A percentile compares a stretch with the other conserved stretches of the same genome.
These are phyloP conservation scores for Cladosporium austrohemisphaericum DNA, from an alignment of 2,329 filamentous ascomycete genomes.

Conservation along the genomic window DNA sequence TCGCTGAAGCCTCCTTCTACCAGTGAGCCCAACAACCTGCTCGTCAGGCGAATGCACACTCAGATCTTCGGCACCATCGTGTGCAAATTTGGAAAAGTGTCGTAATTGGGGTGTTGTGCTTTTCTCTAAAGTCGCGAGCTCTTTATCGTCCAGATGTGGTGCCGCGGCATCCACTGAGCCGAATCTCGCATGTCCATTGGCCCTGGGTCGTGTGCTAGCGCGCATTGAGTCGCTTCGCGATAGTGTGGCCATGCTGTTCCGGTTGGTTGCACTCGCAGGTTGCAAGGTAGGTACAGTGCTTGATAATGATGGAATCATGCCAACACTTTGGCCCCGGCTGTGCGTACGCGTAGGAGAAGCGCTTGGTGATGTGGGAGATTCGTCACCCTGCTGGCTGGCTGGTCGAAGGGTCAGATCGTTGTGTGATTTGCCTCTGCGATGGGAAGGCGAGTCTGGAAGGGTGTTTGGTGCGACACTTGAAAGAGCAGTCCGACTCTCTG, in stretches of 20 bases:
- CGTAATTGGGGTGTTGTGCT: conserved; percentile 88
- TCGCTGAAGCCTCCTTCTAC: conserved; percentile 76
- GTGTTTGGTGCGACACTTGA: conserved; percentile 30
- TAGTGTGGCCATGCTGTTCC: conserved; percentile 33
- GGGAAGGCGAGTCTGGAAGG: conserved; percentile 22
- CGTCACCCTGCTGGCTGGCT: conserved; percentile 2
- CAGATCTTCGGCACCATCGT: conserved; percentile 76
- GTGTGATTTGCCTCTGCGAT: conserved; percentile 21
- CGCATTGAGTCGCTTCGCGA: conserved; percentile 37
- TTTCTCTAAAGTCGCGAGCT: conserved; percentile 76
- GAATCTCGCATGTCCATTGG: conserved; percentile 32
- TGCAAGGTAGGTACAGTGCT: background rate
- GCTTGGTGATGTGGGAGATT: background rate
- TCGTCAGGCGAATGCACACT: conserved; percentile 71
- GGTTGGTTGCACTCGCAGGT: conserved; percentile 6
- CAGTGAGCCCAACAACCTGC: conserved; percentile 83
- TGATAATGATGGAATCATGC: background rate
- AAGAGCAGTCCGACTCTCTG: conserved; percentile 29
- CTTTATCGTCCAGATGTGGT: conserved; percentile 41
- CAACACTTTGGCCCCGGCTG: conserved; percentile 12
- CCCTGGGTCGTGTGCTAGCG: conserved; percentile 31
- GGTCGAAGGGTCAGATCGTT: conserved; percentile 3
- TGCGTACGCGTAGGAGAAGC: background rate
- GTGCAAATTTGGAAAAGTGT: conserved; percentile 72
- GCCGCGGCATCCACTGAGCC: conserved; percentile 25